Base-by-base conservation (phyloP, 352 stramenopile species). In the Phytophthora melonis region DNA sequence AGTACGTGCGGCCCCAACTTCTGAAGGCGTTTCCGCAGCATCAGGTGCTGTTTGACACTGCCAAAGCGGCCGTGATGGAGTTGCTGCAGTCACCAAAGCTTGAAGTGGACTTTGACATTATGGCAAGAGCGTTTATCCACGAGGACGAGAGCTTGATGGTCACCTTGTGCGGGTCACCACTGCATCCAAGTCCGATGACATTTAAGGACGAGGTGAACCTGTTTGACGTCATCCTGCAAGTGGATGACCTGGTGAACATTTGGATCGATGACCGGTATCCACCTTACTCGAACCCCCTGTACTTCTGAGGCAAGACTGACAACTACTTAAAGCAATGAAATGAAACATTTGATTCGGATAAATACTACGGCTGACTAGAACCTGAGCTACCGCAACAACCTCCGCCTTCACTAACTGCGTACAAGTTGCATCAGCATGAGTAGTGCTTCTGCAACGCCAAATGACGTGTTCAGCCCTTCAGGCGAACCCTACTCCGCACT, bases 251-350 rank as follows among this genome's bases (percentile, higher is more conserved):
- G 32, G 67, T 89, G 32, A 93, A 91, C 47, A 84, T 90, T 63
- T 93, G 86, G 83, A 90, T 94, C 61, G 86, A 94, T 59, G 81
- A 89, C 34, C 74, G 79, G 16, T 91, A 92, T 63, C 88, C 83
- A 10, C 86, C 81, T 3, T 94, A 93, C 59, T 80, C 84, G 30
- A 93, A 91, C 36, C 84, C 83, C 18, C 64, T 93, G 36, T 90
- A 92, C 71, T 92, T 90, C 41, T 89, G 50, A 84, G 10, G 3
- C 23, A 45, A n/a, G 39, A n/a, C 13, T 14, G 39, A n/a, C 39
- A 18, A 47, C n/a, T 47, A 47, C 39, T 47, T 47, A 36, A 25
- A 41, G 30, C 10, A 43, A 43, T 18, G 14, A 74, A 73, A 63
- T 65, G 49, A 25, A 60, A 18, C 39, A 71, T 69, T 30, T 69